Percentiles rank a stretch among this genome's conserved stretches.
These are phyloP conservation scores for Psidium friedrichsthalianum DNA, from an alignment of 345 rosid genomes.

Conservation along the genomic window DNA sequence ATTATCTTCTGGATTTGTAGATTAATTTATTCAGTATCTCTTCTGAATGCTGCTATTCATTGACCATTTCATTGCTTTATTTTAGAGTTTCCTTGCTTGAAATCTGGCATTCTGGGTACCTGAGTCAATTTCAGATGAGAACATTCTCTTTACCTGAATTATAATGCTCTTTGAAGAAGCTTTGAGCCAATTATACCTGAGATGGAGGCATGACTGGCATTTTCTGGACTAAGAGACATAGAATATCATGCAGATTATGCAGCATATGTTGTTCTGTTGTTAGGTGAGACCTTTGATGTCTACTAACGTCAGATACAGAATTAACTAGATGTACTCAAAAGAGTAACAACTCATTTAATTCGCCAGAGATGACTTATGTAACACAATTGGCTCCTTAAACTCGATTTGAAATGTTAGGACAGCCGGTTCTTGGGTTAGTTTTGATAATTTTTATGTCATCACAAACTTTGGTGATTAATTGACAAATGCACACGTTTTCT, in stretches of 20 bases:
- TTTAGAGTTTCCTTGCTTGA: not conserved
- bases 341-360: not conserved
- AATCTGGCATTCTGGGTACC: not conserved
- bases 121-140: not conserved
- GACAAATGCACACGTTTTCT: not conserved
- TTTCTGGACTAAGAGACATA: not conserved
- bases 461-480: not conserved
- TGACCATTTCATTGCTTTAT: not conserved
- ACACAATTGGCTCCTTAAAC: not conserved
- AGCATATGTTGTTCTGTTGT: not conserved
- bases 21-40: not conserved
- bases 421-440: not conserved
- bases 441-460: not conserved
- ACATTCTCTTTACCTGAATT: not conserved
- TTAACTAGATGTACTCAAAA: not conserved
- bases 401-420: not conserved
- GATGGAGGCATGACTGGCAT: not conserved
- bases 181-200: not conserved
- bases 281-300: not conserved
- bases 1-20: conserved; percentile 4
- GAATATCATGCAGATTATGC: not conserved
- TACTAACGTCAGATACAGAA: not conserved
- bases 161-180: not conserved
- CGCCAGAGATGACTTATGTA: not conserved
- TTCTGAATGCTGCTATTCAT: not conserved